These are phyloP conservation scores for Bryoerythrophyllum caledonicum DNA, from an alignment of 225 moss, liverwort and hornwort genomes.

Conservation along the genomic window DNA sequence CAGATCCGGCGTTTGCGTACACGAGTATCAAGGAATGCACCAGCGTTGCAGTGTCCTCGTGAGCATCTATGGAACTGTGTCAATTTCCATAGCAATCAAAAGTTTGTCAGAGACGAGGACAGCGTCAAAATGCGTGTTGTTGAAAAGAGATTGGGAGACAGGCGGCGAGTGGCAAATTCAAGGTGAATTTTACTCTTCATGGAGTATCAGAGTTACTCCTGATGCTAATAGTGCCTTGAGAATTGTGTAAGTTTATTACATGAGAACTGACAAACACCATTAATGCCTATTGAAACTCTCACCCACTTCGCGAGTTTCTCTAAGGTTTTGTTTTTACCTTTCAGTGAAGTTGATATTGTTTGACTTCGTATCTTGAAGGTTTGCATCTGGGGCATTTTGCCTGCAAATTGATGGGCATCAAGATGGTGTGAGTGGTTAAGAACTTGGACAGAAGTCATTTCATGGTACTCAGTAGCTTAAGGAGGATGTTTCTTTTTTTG, in stretches of 20 bases:
- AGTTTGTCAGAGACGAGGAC: neutral
- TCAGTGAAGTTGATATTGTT: slow-evolving; percentile 2
- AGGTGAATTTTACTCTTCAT: no score
- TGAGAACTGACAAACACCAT: no score
- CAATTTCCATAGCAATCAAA: neutral
- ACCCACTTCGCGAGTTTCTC: no score
- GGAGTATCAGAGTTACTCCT: no score
- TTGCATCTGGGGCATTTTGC: neutral
- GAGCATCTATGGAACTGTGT: slow-evolving; percentile 7
- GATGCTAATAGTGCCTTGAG: no score
- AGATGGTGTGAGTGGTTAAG: neutral
- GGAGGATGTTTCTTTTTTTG: no score
- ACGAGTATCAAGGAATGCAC: slow-evolving; percentile 31
- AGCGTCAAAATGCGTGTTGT: neutral
- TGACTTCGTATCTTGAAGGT: neutral
- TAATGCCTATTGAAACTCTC: no score
- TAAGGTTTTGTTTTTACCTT: slow-evolving; percentile 1
- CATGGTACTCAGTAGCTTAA: neutral
- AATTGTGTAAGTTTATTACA: no score
- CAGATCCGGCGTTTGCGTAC: slow-evolving; percentile 24
- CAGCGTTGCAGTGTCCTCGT: slow-evolving; percentile 17
- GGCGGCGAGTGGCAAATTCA: no score
- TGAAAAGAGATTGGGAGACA: neutral
- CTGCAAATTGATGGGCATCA: slow-evolving; percentile 7
- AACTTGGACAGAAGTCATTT: neutral